A percentile compares a stretch with the other conserved stretches of the same genome.
Conservation (phyloP, 768 basidiomycete species). For the Kondoa malvinella region DNA sequence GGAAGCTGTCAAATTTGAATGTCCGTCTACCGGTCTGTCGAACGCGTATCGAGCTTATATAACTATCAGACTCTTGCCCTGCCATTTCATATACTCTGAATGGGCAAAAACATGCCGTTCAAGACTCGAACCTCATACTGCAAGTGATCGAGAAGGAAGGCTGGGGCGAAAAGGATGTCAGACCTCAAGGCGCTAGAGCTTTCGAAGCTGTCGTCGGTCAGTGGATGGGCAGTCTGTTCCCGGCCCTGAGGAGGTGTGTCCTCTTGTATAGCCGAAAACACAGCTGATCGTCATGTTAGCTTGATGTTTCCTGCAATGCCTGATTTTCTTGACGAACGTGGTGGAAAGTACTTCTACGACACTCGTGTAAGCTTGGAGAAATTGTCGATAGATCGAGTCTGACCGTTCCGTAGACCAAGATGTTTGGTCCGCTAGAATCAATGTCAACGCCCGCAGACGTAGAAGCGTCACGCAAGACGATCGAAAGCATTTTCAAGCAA, state of each 20-base stretch:
- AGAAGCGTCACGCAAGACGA: not conserved
- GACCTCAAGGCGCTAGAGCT: not conserved
- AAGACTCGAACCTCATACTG: not conserved
- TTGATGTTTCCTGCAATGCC: not conserved
- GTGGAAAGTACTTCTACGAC: conserved; percentile 1
- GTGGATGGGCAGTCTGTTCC: not conserved
- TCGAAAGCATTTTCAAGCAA: not conserved
- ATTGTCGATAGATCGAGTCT: not conserved
- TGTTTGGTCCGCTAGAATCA: not conserved
- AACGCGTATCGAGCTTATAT: not conserved
- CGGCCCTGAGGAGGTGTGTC: not conserved
- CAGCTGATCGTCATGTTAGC: not conserved
- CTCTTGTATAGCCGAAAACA: not conserved
- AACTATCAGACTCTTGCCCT: not conserved
- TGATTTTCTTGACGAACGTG: not conserved
- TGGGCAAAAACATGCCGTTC: not conserved
- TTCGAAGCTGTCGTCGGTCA: not conserved
- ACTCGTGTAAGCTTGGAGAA: not conserved
- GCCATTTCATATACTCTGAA: not conserved
- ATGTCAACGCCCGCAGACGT: not conserved
- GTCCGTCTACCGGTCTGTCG: not conserved
- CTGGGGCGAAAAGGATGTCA: not conserved
- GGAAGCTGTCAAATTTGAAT: not conserved
- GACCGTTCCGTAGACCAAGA: not conserved
- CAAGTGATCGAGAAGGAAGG: not conserved